phyloP scores from a whole-genome alignment of 805 yeast genomes.

The Candida boidinii region DNA sequence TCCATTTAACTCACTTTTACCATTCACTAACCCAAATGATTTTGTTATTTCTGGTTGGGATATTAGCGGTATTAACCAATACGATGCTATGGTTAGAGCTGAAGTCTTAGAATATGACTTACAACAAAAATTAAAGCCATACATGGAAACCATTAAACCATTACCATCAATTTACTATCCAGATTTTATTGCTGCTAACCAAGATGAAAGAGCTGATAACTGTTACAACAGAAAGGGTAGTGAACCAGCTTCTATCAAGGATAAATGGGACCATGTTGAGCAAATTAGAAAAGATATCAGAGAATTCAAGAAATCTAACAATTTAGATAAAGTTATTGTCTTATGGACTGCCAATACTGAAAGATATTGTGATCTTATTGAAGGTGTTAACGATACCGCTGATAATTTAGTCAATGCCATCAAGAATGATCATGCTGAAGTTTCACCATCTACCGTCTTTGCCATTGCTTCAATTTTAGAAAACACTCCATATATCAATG shows the following conservation, averaged over 20 bases:
- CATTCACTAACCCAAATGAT: slow-evolving; percentile 86
- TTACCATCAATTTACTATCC: slow-evolving; percentile 88
- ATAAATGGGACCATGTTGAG: slow-evolving; percentile 88
- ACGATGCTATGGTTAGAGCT: slow-evolving; percentile 76
- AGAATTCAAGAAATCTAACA: slow-evolving; percentile 63
- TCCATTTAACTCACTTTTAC: slow-evolving; percentile 84
- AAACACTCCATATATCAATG: slow-evolving; percentile 84
- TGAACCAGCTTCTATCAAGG: slow-evolving; percentile 42
- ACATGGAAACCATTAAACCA: slow-evolving; percentile 57
- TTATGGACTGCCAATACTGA: slow-evolving; percentile 98
- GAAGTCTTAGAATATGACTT: slow-evolving; percentile 80
- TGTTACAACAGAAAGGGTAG: slow-evolving; percentile 49
- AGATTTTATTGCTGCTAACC: slow-evolving; percentile 93
- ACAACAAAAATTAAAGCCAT: slow-evolving; percentile 63
- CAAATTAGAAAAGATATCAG: slow-evolving; percentile 75
- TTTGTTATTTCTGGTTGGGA: slow-evolving; percentile 94
- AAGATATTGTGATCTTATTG: slow-evolving; percentile 70
- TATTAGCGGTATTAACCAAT: slow-evolving; percentile 63
- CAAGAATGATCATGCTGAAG: slow-evolving; percentile 72
- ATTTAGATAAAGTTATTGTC: slow-evolving; percentile 79
- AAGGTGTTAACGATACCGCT: slow-evolving; percentile 82
- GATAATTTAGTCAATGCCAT: slow-evolving; percentile 69
- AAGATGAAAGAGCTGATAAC: slow-evolving; percentile 85
- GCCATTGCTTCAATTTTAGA: slow-evolving; percentile 92
- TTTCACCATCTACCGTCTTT: slow-evolving; percentile 88